These are phyloP conservation scores for Mrakia gelida DNA, from an alignment of 768 basidiomycete species.

Conservation along the genomic window DNA sequence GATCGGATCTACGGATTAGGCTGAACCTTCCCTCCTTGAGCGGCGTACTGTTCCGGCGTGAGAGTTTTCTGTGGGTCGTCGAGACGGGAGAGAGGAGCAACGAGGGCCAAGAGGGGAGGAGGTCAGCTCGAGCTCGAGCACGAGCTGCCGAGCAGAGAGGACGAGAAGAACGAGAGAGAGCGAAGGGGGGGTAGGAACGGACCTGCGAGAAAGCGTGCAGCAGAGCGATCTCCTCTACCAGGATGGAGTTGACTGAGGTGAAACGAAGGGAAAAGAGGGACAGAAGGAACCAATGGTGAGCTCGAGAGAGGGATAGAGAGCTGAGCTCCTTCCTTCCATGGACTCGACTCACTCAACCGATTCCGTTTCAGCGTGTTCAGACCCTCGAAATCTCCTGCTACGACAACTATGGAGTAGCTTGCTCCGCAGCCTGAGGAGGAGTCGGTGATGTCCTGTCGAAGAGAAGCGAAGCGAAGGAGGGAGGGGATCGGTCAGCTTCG, in stretches of 20 bases:
- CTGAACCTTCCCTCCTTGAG: conserved; percentile 28
- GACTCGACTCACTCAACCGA: conserved; percentile 23
- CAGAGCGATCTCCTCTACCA: conserved; percentile 30
- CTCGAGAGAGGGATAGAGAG: not conserved
- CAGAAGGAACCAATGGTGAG: not conserved
- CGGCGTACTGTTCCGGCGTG: conserved; percentile 25
- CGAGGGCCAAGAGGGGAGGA: not conserved
- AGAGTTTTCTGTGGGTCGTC: conserved; percentile 25
- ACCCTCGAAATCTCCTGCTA: conserved; percentile 30
- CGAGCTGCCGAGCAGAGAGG: too few species aligned
- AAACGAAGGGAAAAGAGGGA: not conserved
- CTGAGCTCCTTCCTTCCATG: too few species aligned
- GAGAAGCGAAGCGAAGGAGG: not conserved
- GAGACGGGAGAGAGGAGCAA: not conserved
- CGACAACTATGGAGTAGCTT: conserved; percentile 32
- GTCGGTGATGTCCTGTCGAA: conserved; percentile 28
- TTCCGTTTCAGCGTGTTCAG: conserved; percentile 32
- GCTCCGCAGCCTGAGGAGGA: conserved; percentile 26
- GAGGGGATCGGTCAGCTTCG: not conserved
- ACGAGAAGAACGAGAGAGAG: too few species aligned
- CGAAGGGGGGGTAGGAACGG: too few species aligned
- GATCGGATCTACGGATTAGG: conserved; percentile 6
- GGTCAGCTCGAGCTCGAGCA: not conserved
- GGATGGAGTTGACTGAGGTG: conserved; percentile 27
- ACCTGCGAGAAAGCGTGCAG: conserved; percentile 33